Percentiles rank a stretch among this genome's conserved stretches.
These are phyloP conservation scores for Pythium aristosporum DNA, from an alignment of 352 stramenopile species.

Conservation along the genomic window DNA sequence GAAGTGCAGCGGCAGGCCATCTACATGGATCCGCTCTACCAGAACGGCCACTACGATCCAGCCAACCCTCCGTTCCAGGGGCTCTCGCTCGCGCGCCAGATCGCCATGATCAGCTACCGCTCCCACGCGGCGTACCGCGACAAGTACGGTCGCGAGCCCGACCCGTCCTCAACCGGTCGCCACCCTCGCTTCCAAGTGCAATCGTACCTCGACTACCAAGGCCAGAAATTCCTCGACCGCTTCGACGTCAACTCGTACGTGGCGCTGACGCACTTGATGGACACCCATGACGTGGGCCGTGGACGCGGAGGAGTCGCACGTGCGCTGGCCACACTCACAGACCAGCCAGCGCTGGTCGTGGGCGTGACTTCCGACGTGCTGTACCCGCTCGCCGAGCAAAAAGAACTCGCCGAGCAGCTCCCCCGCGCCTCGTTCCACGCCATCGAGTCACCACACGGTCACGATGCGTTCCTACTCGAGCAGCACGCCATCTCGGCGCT, in stretches of 20 bases:
- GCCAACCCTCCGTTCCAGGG: conserved; percentile 67
- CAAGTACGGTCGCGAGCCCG: conserved; percentile 89
- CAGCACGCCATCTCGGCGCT: conserved; percentile 89
- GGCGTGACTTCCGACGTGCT: conserved; percentile 95
- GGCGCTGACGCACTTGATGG: conserved; percentile 95
- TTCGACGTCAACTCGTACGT: conserved; percentile 97
- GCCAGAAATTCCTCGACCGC: conserved; percentile 93
- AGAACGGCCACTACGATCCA: conserved; percentile 72
- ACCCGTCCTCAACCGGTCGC: conserved; percentile 16
- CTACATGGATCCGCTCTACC: conserved; percentile 93
- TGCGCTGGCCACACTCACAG: conserved; percentile 47
- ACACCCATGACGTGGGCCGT: conserved; percentile 93
- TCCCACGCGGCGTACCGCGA: conserved; percentile 89
- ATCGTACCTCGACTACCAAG: conserved; percentile 90
- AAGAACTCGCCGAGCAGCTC: conserved; percentile 80
- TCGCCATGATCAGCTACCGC: conserved; percentile 97
- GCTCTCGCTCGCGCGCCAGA: conserved; percentile 92
- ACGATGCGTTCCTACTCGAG: conserved; percentile 97
- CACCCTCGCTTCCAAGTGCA: conserved; percentile 67
- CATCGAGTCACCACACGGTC: conserved; percentile 90
- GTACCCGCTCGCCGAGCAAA: conserved; percentile 93
- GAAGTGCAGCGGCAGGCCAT: conserved; percentile 96
- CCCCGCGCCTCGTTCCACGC: conserved; percentile 85
- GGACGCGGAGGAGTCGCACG: conserved; percentile 74
- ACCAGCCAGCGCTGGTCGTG: conserved; percentile 88